phyloP scores from a whole-genome alignment of 2,329 filamentous ascomycete genomes.

The Triangularia verruculosa region DNA sequence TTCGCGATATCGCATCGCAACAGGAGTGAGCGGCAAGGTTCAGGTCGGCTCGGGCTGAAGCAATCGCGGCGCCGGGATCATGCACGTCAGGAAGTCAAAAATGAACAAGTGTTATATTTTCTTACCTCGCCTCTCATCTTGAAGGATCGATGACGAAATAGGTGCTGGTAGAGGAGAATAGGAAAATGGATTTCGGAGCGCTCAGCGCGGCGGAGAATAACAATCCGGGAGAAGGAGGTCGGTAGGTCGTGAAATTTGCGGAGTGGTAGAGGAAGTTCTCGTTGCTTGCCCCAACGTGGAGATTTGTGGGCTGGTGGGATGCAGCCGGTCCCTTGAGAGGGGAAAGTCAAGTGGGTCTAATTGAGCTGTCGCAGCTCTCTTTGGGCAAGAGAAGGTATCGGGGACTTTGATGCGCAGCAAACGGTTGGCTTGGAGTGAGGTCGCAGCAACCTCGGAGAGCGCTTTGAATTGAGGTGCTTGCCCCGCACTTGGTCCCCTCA shows the following conservation, averaged over 20 bases:
- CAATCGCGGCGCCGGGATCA: conserved; percentile 12
- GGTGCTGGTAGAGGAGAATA: conserved; percentile 16
- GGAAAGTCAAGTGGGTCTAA: conserved; percentile 8
- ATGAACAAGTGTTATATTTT: conserved; percentile 3
- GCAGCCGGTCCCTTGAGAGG: conserved; percentile 12
- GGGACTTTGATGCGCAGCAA: conserved; percentile 2
- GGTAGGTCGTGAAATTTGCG: conserved; percentile 21
- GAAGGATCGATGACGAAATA: conserved; percentile 19
- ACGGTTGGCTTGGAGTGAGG: background rate
- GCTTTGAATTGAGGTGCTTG: background rate
- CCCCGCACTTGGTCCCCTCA: conserved; percentile 3
- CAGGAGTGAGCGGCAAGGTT: conserved; percentile 4
- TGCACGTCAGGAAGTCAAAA: conserved; percentile 2
- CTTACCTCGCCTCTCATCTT: conserved; percentile 34
- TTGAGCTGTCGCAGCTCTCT: background rate
- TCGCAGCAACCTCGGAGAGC: background rate
- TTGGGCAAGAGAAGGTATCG: background rate
- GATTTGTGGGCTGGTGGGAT: conserved; percentile 22
- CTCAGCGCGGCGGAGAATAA: conserved; percentile 28
- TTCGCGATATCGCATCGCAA: background rate
- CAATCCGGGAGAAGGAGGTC: conserved; percentile 17
- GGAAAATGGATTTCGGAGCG: conserved; percentile 24
- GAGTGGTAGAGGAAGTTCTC: conserved; percentile 16
- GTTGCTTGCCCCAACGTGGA: conserved; percentile 13
- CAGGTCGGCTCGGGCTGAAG: conserved; percentile 13